Evolutionary conservation across 805 yeast genomes (phyloP).

Genomic region (Debaryomyces hansenii): DNA sequence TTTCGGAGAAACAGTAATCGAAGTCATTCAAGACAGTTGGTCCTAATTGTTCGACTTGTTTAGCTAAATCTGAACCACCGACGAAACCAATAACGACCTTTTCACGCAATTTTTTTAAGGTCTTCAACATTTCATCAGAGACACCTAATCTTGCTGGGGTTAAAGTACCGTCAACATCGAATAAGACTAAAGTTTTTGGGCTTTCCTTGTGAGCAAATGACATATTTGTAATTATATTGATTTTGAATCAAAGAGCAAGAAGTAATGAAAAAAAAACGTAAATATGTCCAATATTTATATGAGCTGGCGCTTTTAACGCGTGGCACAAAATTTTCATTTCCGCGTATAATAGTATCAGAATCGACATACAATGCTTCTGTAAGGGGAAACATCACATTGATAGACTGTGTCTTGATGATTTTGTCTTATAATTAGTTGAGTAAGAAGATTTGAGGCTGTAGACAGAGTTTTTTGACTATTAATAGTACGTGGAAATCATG

Average conservation of each 20-base stretch:
- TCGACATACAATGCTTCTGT: too few species aligned
- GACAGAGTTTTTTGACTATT: too few species aligned
- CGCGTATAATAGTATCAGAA: background rate
- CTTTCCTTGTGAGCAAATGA: slow-evolving; percentile 74
- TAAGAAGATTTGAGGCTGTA: too few species aligned
- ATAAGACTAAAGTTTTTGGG: slow-evolving; percentile 85
- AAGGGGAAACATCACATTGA: too few species aligned
- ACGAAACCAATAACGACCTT: slow-evolving; percentile 96
- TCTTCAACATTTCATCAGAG: slow-evolving; percentile 73
- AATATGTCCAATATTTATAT: background rate
- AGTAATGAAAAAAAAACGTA: background rate
- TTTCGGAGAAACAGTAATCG: slow-evolving; percentile 96
- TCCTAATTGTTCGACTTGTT: slow-evolving; percentile 97
- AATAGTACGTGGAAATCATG: too few species aligned
- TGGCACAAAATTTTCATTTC: background rate
- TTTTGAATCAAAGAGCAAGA: slow-evolving; percentile 1
- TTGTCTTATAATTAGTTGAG: too few species aligned
- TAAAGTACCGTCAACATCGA: slow-evolving; percentile 98
- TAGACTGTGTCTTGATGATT: too few species aligned
- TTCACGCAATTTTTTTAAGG: slow-evolving; percentile 75
- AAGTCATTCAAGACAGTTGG: slow-evolving; percentile 70
- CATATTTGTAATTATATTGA: slow-evolving; percentile 23
- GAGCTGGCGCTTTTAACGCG: background rate
- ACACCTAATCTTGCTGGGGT: slow-evolving; percentile 91
- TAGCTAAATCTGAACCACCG: slow-evolving; percentile 93